Base-by-base conservation (phyloP, 495 filamentous ascomycete genomes). In the Penicillium pulvis region DNA sequence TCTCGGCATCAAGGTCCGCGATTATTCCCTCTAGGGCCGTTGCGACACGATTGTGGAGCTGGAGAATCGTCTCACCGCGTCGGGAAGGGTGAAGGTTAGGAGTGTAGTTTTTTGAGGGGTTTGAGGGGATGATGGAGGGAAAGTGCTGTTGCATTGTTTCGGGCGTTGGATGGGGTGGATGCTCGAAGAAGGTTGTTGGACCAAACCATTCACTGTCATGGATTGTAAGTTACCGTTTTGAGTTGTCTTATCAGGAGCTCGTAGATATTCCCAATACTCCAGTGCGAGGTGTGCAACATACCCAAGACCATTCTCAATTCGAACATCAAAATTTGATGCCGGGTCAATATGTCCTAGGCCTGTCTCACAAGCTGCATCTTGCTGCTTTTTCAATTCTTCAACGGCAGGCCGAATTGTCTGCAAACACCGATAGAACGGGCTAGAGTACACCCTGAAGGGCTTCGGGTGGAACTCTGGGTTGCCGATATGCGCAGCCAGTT, bases 371-470 rank as follows among this genome's bases (percentile, higher is more conserved):
- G 16, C 19, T 7, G 8, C 36, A 48, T 20, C 24, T 10, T 51
- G 7, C 31, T 53, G 51, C 55, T 71, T 63, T 49, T 73, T 76
- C 58, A 87, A 72, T 28, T 70, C 70, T 59, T 86, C 81, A 11
- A 90, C 81, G 23, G 84, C 82, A 0, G 93, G 92, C 52, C 74
- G 68, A 43, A 97, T 82, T 0, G 94, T 98, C 72, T 97, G 90
- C 19, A 98, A 76, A 70, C 94, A 98, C 53, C 94, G 85, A 72
- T 96, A 98, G 67, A 93, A 97, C 14, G 92, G 91, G 59, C 87
- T 91, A 14, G 81, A 87, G 77, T 96, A 97, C 63, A 97, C 76
- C 3, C 75, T 63, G 43, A 75, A 78, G n/a, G 76, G 76, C 53
- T 84, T 81, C 24, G 92, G 88, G 35, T 87, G 81, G 11, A 91